phyloP scores from a whole-genome alignment of 495 filamentous ascomycete species.

The Neohortaea acidophila region DNA sequence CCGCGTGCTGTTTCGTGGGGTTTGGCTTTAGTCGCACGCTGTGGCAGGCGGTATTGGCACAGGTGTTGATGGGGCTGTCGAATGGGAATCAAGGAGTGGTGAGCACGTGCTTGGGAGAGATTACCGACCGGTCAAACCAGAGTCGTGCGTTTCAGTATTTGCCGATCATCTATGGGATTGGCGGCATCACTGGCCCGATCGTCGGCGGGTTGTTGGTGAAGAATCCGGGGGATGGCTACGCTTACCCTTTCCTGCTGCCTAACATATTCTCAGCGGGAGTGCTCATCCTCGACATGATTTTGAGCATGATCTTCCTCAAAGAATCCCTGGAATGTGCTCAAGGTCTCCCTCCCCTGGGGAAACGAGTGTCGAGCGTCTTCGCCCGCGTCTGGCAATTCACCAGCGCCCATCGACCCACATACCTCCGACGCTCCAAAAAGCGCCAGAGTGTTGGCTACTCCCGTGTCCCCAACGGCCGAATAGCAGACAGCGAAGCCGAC shows the following conservation, averaged over 20 bases:
- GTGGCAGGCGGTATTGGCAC: constrained; percentile 68
- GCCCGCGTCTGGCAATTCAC: constrained; percentile 62
- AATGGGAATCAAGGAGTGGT: constrained; percentile 86
- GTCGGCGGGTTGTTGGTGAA: constrained; percentile 70
- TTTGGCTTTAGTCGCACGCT: constrained; percentile 81
- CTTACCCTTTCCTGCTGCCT: constrained; percentile 71
- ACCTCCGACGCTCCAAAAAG: constrained; percentile 29
- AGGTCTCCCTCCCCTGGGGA: constrained; percentile 43
- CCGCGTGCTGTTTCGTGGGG: constrained; percentile 62
- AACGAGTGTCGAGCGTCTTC: constrained; percentile 45
- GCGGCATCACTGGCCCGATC: constrained; percentile 81
- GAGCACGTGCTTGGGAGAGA: constrained; percentile 82
- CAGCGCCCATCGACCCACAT: constrained; percentile 44
- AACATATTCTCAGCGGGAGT: constrained; percentile 62
- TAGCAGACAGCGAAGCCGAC: constrained; percentile 12
- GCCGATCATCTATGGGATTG: constrained; percentile 82
- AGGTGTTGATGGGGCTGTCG: constrained; percentile 76
- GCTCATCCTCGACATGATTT: constrained; percentile 53
- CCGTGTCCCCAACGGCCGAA: constrained; percentile 5
- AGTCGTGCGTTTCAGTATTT: constrained; percentile 81
- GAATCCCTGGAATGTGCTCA: constrained; percentile 72
- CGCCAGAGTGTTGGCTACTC: constrained; percentile 1
- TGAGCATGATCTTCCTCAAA: constrained; percentile 63
- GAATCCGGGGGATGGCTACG: constrained; percentile 33
- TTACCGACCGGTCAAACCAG: constrained; percentile 91